Conservation (phyloP, 768 basidiomycete species). For the Mycena vitilis region DNA sequence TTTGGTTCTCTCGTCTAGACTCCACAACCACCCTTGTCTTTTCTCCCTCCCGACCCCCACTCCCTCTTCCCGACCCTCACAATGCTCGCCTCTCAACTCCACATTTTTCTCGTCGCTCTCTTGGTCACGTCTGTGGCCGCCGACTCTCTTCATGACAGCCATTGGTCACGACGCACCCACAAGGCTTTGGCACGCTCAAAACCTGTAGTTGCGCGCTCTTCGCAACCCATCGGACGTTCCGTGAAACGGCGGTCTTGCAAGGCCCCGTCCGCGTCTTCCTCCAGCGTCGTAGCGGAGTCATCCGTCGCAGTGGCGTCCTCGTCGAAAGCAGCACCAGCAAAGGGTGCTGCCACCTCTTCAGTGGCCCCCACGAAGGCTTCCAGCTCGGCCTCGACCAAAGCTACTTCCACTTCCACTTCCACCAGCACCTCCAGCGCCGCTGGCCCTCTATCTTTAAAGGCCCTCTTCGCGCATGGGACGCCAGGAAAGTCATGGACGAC, state of each 20-base stretch:
- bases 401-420: slow-evolving; percentile 38
- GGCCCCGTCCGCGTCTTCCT: slow-evolving; percentile 23
- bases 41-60: slow-evolving; percentile 5
- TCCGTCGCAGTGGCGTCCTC: slow-evolving; percentile 36
- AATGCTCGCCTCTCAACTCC: slow-evolving; percentile 42
- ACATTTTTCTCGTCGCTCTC: slow-evolving; percentile 42
- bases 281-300: slow-evolving; percentile 19
- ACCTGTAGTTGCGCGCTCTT: slow-evolving; percentile 21
- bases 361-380: slow-evolving; percentile 30
- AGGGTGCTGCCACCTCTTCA: slow-evolving; percentile 1
- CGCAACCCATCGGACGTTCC: slow-evolving; percentile 7
- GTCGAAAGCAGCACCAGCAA: slow-evolving; percentile 1
- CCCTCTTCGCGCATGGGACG: slow-evolving; percentile 57
- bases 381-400: slow-evolving; percentile 27
- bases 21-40: slow-evolving; percentile 1
- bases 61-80: slow-evolving; percentile 28
- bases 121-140: slow-evolving; percentile 36
- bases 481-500: slow-evolving; percentile 60
- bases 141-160: slow-evolving; percentile 32
- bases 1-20: neutral
- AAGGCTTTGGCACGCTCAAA: slow-evolving; percentile 24
- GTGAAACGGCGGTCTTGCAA: slow-evolving; percentile 26
- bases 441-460: slow-evolving; percentile 37
- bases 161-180: slow-evolving; percentile 32
- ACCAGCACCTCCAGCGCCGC: slow-evolving; percentile 31